Base-by-base conservation (phyloP, 2,329 filamentous ascomycete species). In the Parascedosporium putredinis region DNA sequence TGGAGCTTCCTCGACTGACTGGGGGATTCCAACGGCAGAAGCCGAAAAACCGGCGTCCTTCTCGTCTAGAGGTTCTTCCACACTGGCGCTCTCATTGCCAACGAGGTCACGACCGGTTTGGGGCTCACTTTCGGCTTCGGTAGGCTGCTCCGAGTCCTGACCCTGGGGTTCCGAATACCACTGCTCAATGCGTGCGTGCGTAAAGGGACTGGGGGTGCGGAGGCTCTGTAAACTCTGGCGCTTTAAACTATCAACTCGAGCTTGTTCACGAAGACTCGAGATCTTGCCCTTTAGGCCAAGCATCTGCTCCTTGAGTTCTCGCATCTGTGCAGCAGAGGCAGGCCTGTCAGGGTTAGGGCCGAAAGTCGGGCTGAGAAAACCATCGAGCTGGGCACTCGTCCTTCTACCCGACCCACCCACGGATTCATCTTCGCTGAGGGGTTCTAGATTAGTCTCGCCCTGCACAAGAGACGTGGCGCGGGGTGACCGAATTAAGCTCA, bases 261-360 rank as follows among this genome's bases (percentile, higher is more conserved):
- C 85, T 57, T 88, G 83, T 54, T 89, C 81, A 57, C 86, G 84
- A 38, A 95, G 66, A 14, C 74, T 84, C 1, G 88, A 90, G 31
- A 95, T 89, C 59, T 88, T 88, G 52, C 86, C 87, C 60, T 89
- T 90, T 44, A 95, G 72, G 49, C 86, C 88, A 50, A 85, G 82
- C 78, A 95, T 87, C 62, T 95, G 88, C 55, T 88, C 84, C 53
- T 88, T 87, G 40, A 95, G 71, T 47, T 78, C 77, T 7, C 83
- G 80, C 60, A 87, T 80, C 59, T 86, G 83, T 12, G 83, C 75
- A n/a, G 81, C 81, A 1, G 88, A 76, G 7, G 84, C 65, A 1
- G 72, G 73, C 40, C 71, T 67, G 8, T 72, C 70, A n/a, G 60
- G 58, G 31, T 59, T 67, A 1, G 64, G 58, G 47, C 72, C 67